Conservation (phyloP, 2,329 filamentous ascomycete species). For the Colletotrichum magnum region DNA sequence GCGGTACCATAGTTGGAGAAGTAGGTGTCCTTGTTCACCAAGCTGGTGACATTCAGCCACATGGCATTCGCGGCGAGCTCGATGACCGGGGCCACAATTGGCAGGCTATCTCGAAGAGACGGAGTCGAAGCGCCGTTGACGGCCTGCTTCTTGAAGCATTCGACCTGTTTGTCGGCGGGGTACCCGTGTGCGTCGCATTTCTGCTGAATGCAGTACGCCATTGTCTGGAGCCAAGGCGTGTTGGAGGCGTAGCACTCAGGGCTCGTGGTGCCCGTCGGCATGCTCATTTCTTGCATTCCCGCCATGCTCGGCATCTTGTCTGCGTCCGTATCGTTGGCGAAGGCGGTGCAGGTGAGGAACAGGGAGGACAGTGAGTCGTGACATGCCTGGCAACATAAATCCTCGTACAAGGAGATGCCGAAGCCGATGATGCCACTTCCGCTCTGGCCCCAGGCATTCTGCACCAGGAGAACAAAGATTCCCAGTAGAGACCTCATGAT, state of each 20-base stretch:
- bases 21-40: slow-evolving; percentile 18
- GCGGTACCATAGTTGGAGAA: slow-evolving; percentile 14
- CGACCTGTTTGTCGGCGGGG: slow-evolving; percentile 35
- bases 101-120: slow-evolving; percentile 44
- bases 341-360: slow-evolving; percentile 17
- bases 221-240: slow-evolving; percentile 48
- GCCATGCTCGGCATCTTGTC: slow-evolving; percentile 2
- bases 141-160: slow-evolving; percentile 22
- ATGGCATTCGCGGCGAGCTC: slow-evolving; percentile 18
- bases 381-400: slow-evolving; percentile 27
- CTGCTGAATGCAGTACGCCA: slow-evolving; percentile 52
- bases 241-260: slow-evolving; percentile 49
- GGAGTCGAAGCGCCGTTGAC: slow-evolving; percentile 13
- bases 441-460: not conserved
- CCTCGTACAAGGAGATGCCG: slow-evolving; percentile 14
- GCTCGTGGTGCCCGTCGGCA: slow-evolving; percentile 38
- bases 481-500: slow-evolving; percentile 1
- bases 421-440: slow-evolving; percentile 31
- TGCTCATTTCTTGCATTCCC: slow-evolving; percentile 16
- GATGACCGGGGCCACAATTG: slow-evolving; percentile 3
- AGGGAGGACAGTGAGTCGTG: slow-evolving; percentile 22
- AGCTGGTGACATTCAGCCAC: slow-evolving; percentile 18
- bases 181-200: slow-evolving; percentile 46
- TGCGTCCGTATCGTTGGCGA: not conserved
- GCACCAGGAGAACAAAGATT: not conserved